Evolutionary conservation across 768 basidiomycete species (phyloP), one percentile per base, ranked within the genome.

Genomic region (Xerocomus potaroensis): DNA sequence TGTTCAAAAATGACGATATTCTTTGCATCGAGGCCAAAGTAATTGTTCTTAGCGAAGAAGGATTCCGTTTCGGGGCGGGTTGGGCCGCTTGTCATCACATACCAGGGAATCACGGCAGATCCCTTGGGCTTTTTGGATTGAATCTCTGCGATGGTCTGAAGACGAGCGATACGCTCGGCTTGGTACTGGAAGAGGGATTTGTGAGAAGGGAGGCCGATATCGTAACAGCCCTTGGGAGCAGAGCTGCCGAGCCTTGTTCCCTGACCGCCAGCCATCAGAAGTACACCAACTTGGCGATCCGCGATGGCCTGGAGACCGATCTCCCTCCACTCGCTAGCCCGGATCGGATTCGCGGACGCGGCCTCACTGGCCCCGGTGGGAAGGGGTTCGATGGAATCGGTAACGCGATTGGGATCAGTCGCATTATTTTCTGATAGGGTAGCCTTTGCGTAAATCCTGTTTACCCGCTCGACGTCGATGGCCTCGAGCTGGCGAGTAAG

Each of bases 61-160:
- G 70, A 71, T 66, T 91, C 88, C 19, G 96, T 98, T 29, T 85
- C 87, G 32, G 69, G 73, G 54, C 92, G 81, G 29, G 96, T 99
- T 31, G 95, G 96, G 19, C 94, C 94, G 62, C 90, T 93, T 47
- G 95, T 98, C 96, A 99, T 99, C 60, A 99, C 83, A 71, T 97
- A 98, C 96, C 96, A 98, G 30, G 91, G 90, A 47, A 98, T 81
- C 43, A 80, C 66, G 43, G 91, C 87, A 1, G 80, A 78, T 40
- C 78, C 80, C 15, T 69, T 62, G 14, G 77, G 68, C 58, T 81
- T 81, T 31, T 67, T 62, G 40, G 58, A 63, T 50, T 78, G 71
- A 30, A 75, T 62, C 63, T 80, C 83, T 0, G 91, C 92, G 43
- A 95, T 64, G 26, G 71, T 71, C 68, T 95, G 89, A 46, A 99